phyloP scores from a whole-genome alignment of 116 monocot genomes.

The Cymodocea nodosa region DNA sequence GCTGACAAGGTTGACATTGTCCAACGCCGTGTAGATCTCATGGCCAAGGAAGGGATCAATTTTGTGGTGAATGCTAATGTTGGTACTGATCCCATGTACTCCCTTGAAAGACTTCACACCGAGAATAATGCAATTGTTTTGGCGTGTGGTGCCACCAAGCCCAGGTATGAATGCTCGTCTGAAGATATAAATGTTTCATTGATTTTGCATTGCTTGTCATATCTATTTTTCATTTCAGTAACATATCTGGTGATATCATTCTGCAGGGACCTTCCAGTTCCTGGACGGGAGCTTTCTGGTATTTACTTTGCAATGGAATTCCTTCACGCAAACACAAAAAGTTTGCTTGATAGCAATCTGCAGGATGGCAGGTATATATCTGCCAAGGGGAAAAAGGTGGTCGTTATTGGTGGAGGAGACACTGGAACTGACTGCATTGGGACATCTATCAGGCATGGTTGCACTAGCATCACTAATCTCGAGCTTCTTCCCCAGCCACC shows the following conservation, averaged over 20 bases:
- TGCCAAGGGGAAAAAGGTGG: conserved; percentile 91
- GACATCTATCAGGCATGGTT: conserved; percentile 94
- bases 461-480: conserved; percentile 68
- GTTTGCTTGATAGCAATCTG: conserved; percentile 90
- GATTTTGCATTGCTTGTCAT: neutral
- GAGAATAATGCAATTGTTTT: conserved; percentile 81
- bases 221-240: neutral
- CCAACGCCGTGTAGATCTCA: conserved; percentile 88
- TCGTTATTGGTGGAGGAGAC: conserved; percentile 97
- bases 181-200: no score
- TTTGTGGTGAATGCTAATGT: conserved; percentile 96
- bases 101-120: conserved; percentile 39
- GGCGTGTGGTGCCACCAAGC: conserved; percentile 90
- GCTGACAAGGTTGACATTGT: conserved; percentile 82
- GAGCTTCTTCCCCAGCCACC: conserved; percentile 95
- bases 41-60: conserved; percentile 75
- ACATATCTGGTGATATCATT: neutral
- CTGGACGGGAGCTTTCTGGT: conserved; percentile 82
- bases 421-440: conserved; percentile 99
- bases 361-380: conserved; percentile 82
- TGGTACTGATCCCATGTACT: conserved; percentile 61
- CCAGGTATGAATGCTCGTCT: conserved; percentile 35
- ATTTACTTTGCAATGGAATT: conserved; percentile 99
- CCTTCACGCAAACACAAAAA: conserved; percentile 95
- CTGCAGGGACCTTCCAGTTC: conserved; percentile 75